Conservation (phyloP, 2,329 filamentous ascomycete genomes). For the Malbranchea cinnamomea region DNA sequence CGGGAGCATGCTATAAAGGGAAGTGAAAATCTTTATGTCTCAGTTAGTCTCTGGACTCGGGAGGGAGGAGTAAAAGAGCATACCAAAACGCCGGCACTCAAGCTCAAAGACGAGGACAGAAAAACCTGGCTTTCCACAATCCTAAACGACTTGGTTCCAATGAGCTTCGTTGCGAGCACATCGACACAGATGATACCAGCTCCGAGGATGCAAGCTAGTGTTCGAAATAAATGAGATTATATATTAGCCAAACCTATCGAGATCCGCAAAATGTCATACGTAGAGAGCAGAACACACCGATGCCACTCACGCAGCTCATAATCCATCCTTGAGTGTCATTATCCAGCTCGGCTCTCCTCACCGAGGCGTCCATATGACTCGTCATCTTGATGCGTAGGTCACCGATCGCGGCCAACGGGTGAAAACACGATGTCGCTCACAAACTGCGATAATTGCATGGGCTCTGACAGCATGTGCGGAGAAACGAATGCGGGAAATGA, state of each 20-base stretch:
- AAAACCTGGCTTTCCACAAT: constrained; percentile 85
- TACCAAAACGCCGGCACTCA: constrained; percentile 96
- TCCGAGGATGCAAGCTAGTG: constrained; percentile 50
- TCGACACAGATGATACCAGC: constrained; percentile 82
- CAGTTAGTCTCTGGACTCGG: constrained; percentile 1
- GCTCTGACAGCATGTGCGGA: too few species aligned
- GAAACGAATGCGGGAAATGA: too few species aligned
- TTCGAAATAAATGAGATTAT: neutral
- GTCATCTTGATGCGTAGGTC: too few species aligned
- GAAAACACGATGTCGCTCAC: too few species aligned
- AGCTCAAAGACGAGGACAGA: constrained; percentile 69
- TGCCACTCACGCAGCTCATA: constrained; percentile 68
- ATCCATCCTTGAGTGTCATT: constrained; percentile 92
- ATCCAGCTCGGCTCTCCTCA: too few species aligned
- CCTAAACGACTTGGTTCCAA: constrained; percentile 60
- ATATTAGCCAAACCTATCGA: constrained; percentile 10
- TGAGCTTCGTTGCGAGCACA: constrained; percentile 55
- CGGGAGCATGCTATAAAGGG: constrained; percentile 84
- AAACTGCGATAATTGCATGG: too few species aligned
- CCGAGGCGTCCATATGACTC: too few species aligned
- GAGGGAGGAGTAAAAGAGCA: constrained; percentile 13
- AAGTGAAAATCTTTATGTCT: constrained; percentile 61
- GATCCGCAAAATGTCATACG: neutral
- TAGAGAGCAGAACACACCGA: constrained; percentile 35
- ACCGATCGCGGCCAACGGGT: too few species aligned